These are phyloP conservation scores for Sugiyamaella floridensis DNA, from an alignment of 805 yeast species.

Conservation along the genomic window DNA sequence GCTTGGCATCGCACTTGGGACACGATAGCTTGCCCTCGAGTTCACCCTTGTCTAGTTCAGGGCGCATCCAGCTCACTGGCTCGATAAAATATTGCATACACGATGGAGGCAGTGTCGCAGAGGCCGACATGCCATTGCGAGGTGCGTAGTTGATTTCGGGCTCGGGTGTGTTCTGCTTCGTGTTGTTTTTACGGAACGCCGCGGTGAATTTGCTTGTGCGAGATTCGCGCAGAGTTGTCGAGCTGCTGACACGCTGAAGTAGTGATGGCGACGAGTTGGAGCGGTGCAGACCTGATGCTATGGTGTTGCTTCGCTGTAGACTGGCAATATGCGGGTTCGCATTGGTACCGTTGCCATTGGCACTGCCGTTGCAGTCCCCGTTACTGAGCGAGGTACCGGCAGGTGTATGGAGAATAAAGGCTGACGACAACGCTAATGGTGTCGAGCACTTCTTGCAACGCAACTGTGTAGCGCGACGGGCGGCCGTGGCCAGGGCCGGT, in stretches of 20 bases:
- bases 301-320: background rate
- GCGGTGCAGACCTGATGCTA: background rate
- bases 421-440: slow-evolving; percentile 53
- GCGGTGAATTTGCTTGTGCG: background rate
- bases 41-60: slow-evolving; percentile 63
- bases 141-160: slow-evolving; percentile 12
- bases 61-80: slow-evolving; percentile 88
- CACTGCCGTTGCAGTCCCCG: slow-evolving; percentile 4
- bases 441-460: slow-evolving; percentile 82
- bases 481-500: background rate
- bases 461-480: slow-evolving; percentile 30
- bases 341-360: slow-evolving; percentile 10
- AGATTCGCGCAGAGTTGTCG: background rate
- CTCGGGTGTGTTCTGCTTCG: background rate
- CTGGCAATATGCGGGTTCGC: background rate
- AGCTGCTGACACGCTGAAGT: background rate
- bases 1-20: slow-evolving; percentile 75
- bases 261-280: background rate
- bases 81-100: slow-evolving; percentile 88
- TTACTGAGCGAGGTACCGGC: slow-evolving; percentile 33
- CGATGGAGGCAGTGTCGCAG: slow-evolving; percentile 19
- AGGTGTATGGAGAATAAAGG: slow-evolving; percentile 57
- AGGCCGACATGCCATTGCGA: slow-evolving; percentile 17
- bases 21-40: slow-evolving; percentile 84
- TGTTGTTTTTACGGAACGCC: background rate